Evolutionary conservation across 1,284 basidiomycete genomes (phyloP), one percentile per base, ranked within the genome.

Genomic region (Naganishia liquefaciens): DNA sequence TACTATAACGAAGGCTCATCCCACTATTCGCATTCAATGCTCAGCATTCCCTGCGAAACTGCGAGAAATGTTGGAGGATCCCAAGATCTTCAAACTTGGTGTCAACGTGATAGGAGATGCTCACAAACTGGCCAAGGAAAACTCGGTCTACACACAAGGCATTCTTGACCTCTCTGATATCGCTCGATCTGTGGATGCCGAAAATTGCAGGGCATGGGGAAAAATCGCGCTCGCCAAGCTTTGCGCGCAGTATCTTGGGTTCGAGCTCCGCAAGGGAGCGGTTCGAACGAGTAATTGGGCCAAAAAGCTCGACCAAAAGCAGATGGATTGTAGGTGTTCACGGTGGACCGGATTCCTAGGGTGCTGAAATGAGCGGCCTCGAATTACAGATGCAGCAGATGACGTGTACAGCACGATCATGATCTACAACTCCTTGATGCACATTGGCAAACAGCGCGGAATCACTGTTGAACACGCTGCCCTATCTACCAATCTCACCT

Each of bases 41-140:
- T 9, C 43, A 67, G 76, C 57, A 6, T 70, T 76, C 19, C 76
- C 78, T 1, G 52, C 62, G 0, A 73, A 71, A 5, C 63, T 78
- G 2, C 65, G 71, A 23, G 67, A 70, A 23, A 64, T 80, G 17
- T 62, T 79, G 25, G 71, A 72, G 13, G 74, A 79, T 62, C 65
- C 68, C 0, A 55, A 40, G 7, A 70, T 70, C 3, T 73, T 74
- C 68, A 80, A 80, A 61, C 64, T 74, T 2, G 80, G 80, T 21
- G 79, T 80, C 0, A 72, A 76, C 44, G 71, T 78, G 17, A 66
- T 63, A 71, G 75, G 73, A 21, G 80, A 81, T 65, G 77, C 70
- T 0, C 58, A 58, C 13, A 80, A 80, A 64, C 74, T 81, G 15
- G 43, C 65, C 2, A 74, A 77, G 19, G 80, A 81, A 63, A 73